A percentile compares a stretch with the other conserved stretches of the same genome.
Evolutionary conservation across 1,284 basidiomycete species (phyloP).

Genomic region (Apiotrichum gracile): DNA sequence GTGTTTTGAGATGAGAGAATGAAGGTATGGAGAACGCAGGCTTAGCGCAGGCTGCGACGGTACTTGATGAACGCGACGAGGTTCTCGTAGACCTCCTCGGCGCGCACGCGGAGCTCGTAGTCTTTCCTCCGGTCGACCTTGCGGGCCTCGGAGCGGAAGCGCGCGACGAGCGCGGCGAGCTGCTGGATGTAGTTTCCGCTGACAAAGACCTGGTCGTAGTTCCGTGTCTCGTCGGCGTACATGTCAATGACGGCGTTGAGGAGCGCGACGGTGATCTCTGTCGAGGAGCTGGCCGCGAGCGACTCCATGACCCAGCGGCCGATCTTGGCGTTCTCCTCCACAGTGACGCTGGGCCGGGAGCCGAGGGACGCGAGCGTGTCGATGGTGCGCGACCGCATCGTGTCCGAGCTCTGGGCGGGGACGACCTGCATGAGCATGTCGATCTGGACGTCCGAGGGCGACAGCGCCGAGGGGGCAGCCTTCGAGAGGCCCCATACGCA

Average conservation of each 20-base stretch:
- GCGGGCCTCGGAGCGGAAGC: constrained; percentile 57
- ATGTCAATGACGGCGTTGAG: constrained; percentile 86
- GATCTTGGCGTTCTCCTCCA: constrained; percentile 57
- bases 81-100: constrained; percentile 62
- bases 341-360: constrained; percentile 56
- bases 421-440: constrained; percentile 63
- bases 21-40: not conserved
- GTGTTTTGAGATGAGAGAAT: not conserved
- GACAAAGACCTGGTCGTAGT: constrained; percentile 74
- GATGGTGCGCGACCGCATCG: constrained; percentile 66
- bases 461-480: constrained; percentile 5
- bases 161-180: constrained; percentile 55
- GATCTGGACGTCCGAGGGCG: constrained; percentile 52
- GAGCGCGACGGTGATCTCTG: constrained; percentile 73
- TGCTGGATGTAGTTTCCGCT: constrained; percentile 54
- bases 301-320: constrained; percentile 22
- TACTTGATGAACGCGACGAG: constrained; percentile 84
- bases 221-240: constrained; percentile 80
- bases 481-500: constrained; percentile 48
- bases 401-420: constrained; percentile 54
- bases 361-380: constrained; percentile 77
- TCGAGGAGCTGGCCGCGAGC: constrained; percentile 51
- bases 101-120: constrained; percentile 45
- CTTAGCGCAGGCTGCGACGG: constrained; percentile 49
- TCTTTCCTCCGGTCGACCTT: constrained; percentile 52